Conservation (phyloP, 352 stramenopile genomes). For the Globisporangium spiculum region DNA sequence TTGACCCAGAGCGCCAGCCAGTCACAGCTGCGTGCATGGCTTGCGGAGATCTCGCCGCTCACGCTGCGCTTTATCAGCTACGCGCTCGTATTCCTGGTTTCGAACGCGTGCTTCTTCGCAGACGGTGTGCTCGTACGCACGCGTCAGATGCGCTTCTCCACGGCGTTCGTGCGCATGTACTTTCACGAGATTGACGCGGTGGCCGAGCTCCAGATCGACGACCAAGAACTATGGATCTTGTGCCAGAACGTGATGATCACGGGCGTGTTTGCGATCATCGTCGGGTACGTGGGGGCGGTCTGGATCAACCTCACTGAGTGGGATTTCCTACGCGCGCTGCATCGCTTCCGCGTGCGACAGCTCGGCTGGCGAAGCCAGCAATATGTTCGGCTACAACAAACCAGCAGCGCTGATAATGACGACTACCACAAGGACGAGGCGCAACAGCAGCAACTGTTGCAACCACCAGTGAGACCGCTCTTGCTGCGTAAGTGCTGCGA, state of each 20-base stretch:
- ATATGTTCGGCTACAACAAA: conserved; percentile 12
- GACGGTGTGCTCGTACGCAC: conserved; percentile 53
- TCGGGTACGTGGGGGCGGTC: conserved; percentile 34
- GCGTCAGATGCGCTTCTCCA: conserved; percentile 53
- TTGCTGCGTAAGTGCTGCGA: conserved; percentile 5
- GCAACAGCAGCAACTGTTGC: background rate
- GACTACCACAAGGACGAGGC: conserved; percentile 15
- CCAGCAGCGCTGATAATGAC: conserved; percentile 5
- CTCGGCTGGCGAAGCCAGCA: background rate
- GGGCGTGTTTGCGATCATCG: conserved; percentile 27
- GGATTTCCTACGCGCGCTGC: conserved; percentile 35
- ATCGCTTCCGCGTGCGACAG: conserved; percentile 14
- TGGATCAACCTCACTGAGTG: conserved; percentile 61
- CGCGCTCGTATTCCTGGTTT: conserved; percentile 29
- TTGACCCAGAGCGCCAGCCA: background rate
- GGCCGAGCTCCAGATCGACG: conserved; percentile 41
- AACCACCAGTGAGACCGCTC: background rate
- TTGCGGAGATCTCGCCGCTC: background rate
- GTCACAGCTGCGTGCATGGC: conserved; percentile 1
- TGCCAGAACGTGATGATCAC: conserved; percentile 33
- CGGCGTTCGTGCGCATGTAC: conserved; percentile 44
- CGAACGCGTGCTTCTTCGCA: conserved; percentile 21
- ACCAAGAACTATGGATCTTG: conserved; percentile 37
- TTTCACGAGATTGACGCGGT: conserved; percentile 40
- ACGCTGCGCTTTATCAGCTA: conserved; percentile 31